Percentiles rank a stretch among this genome's conserved stretches.
Conservation (phyloP, 2,329 filamentous ascomycete species). For the Colletotrichum noveboracense region DNA sequence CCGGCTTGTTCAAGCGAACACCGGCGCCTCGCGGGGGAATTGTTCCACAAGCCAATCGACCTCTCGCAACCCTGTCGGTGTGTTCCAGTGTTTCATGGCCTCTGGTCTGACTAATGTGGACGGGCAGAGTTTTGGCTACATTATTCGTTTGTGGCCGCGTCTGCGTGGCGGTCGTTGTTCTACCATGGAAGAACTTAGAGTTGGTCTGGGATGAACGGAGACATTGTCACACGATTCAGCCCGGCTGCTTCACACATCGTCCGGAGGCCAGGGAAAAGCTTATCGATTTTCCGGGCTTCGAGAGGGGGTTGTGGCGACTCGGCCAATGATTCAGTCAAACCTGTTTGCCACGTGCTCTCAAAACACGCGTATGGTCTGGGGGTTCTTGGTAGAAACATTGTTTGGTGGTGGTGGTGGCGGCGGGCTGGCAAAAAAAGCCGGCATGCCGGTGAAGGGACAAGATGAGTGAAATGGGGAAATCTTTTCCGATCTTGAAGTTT, state of each 20-base stretch:
- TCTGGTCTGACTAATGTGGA: not conserved
- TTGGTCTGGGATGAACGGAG: conserved; percentile 7
- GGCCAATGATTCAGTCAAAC: conserved; percentile 1
- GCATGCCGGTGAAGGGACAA: not conserved
- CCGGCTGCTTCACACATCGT: not conserved
- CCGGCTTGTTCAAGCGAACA: not conserved
- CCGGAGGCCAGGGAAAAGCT: not conserved
- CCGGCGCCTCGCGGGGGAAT: not conserved
- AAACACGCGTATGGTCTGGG: not conserved
- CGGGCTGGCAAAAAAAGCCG: not conserved
- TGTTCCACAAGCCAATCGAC: not conserved
- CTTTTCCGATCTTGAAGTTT: not conserved
- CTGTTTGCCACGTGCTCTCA: not conserved
- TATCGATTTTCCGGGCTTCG: not conserved
- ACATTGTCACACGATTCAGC: not conserved
- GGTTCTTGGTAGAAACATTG: not conserved
- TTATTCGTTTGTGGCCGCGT: not conserved
- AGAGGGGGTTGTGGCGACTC: not conserved
- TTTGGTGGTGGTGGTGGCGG: not conserved
- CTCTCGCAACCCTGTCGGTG: not conserved
- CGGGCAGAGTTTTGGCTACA: not conserved
- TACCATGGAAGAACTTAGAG: not conserved
- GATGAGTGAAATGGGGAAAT: not conserved
- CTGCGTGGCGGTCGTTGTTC: not conserved
- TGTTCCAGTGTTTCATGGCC: not conserved